These are phyloP conservation scores for Penicillium macrosclerotiorum DNA, from an alignment of 495 filamentous ascomycete species.

Conservation along the genomic window DNA sequence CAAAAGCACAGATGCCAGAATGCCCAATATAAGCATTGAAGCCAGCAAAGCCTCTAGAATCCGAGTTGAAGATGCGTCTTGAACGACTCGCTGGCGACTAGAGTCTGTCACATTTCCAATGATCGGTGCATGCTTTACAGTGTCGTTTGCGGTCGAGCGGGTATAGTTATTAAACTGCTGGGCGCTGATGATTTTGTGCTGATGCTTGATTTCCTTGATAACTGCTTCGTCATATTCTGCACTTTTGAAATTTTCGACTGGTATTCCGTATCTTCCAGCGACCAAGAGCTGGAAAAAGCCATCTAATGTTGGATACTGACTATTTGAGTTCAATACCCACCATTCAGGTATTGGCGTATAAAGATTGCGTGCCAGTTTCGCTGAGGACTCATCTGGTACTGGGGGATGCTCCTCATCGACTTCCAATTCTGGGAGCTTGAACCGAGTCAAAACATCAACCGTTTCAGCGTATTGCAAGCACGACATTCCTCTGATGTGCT, in stretches of 20 bases:
- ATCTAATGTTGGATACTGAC: conserved; percentile 2
- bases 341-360: conserved; percentile 6
- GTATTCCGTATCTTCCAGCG: conserved; percentile 3
- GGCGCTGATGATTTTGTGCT: conserved; percentile 7
- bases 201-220: conserved; percentile 2
- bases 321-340: conserved; percentile 1
- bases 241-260: neutral
- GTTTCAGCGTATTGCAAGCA: conserved; percentile 11
- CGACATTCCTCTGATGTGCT: neutral
- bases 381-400: conserved; percentile 6
- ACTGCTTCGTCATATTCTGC: neutral
- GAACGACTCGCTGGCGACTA: conserved; percentile 15
- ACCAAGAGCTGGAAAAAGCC: conserved; percentile 3
- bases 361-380: neutral
- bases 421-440: conserved; percentile 5
- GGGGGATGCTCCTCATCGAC: conserved; percentile 5
- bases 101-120: conserved; percentile 5
- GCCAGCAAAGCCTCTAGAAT: conserved; percentile 30
- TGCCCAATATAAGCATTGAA: conserved; percentile 11
- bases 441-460: conserved; percentile 1
- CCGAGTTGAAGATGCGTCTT: conserved; percentile 30
- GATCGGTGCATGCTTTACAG: neutral
- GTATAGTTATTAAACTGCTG: conserved; percentile 9
- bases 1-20: conserved; percentile 17
- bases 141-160: conserved; percentile 1